These are phyloP conservation scores for Saccharomycopsis microspora DNA, from an alignment of 805 yeast genomes.

Conservation along the genomic window DNA sequence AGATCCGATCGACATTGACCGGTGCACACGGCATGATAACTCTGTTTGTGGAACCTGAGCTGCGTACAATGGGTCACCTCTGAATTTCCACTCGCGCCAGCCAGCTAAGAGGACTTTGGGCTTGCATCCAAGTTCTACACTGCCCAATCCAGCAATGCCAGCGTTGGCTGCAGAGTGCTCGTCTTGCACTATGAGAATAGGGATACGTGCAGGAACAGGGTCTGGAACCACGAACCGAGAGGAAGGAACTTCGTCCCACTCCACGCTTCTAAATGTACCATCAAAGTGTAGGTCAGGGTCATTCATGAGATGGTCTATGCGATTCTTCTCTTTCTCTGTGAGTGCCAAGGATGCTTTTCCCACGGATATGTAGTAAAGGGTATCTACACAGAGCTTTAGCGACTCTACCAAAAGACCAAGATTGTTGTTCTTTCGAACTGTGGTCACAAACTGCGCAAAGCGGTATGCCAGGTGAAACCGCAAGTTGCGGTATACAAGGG, in stretches of 20 bases:
- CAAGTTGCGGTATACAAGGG: slow-evolving; percentile 43
- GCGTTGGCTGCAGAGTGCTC: background rate
- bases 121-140: slow-evolving; percentile 6
- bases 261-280: slow-evolving; percentile 10
- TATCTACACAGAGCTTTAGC: slow-evolving; percentile 45
- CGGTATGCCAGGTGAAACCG: slow-evolving; percentile 60
- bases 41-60: too few species aligned
- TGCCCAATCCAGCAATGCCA: background rate
- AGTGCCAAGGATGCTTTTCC: slow-evolving; percentile 7
- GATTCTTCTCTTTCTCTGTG: slow-evolving; percentile 12
- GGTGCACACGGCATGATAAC: too few species aligned
- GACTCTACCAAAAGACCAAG: slow-evolving; percentile 45
- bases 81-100: slow-evolving; percentile 88
- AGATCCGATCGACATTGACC: too few species aligned
- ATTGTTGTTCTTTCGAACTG: slow-evolving; percentile 41
- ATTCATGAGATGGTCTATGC: slow-evolving; percentile 15
- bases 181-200: slow-evolving; percentile 8
- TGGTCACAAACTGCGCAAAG: slow-evolving; percentile 68
- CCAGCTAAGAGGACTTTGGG: slow-evolving; percentile 44
- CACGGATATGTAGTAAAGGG: slow-evolving; percentile 8
- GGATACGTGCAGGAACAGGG: slow-evolving; percentile 7
- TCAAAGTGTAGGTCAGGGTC: slow-evolving; percentile 4
- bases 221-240: slow-evolving; percentile 1
- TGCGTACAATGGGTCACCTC: slow-evolving; percentile 58
- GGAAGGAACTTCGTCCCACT: slow-evolving; percentile 5